Base-by-base conservation (phyloP, 805 yeast genomes). In the Maudiozyma saulgeensis region DNA sequence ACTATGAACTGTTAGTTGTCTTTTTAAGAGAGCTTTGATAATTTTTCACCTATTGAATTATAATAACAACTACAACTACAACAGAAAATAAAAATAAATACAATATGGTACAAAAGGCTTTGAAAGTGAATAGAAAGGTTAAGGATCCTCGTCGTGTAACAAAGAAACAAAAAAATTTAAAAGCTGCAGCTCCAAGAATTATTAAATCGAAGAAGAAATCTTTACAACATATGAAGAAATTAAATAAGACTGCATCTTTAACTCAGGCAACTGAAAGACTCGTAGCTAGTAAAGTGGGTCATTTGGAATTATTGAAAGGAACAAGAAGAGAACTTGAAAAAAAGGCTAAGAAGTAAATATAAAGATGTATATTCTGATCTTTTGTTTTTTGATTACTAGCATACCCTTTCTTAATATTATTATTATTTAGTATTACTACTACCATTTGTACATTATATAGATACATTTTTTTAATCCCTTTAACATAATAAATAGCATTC, bases 251-350 rank as follows among this genome's bases (percentile, higher is more conserved):
- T 40, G 62, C 68, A 26, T 70, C 74, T 1, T 63, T 71, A 73
- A 56, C 79, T 72, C 63, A 73, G 68, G 62, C 79, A 3, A 91
- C 98, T 3, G 99, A 91, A 68, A 88, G 80, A 69, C 74, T 88
- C 50, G 80, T 91, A 56, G 82, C 97, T 1, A 76, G 95, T 49
- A 78, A 91, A 64, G 97, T 91, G 7, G 99, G 99, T 25, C 98
- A 91, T 67, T 75, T 91, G 59, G 99, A 91, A 69, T 65, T 91
- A 39, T 71, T 91, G 55, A 89, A 87, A 67, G 99, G 99, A 15
- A 82, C 93, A 7, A 81, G 97, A 72, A 80, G 95, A 69, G 80
- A 85, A 58, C 51, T 87, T 16, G 96, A 87, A 63, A 85, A 78
- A 63, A 71, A 43, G 19, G 44, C 23, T 21, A 46, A 44, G 31